These are phyloP conservation scores for Fusarium tricinctum DNA, from an alignment of 2,329 filamentous ascomycete genomes.

Conservation along the genomic window DNA sequence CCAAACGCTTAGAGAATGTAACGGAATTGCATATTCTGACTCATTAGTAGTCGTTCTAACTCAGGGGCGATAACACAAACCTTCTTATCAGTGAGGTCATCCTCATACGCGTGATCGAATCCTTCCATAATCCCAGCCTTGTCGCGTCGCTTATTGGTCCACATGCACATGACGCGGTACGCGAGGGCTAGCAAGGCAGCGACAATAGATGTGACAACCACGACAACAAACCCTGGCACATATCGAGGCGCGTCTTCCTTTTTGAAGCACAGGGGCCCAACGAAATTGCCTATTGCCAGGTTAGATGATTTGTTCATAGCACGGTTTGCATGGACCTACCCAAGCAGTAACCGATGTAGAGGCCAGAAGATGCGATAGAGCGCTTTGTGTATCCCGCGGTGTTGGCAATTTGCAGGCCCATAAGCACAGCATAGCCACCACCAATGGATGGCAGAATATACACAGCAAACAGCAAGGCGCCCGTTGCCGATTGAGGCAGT, in stretches of 20 bases:
- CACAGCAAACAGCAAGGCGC: slow-evolving; percentile 62
- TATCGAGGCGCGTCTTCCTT: slow-evolving; percentile 58
- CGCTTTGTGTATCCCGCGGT: slow-evolving; percentile 67
- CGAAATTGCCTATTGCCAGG: slow-evolving; percentile 54
- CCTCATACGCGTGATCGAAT: slow-evolving; percentile 66
- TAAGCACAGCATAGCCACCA: slow-evolving; percentile 64
- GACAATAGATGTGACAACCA: slow-evolving; percentile 52
- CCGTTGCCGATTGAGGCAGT: slow-evolving; percentile 43
- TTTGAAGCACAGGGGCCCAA: slow-evolving; percentile 60
- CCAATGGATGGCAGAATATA: slow-evolving; percentile 62
- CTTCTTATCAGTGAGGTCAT: slow-evolving; percentile 63
- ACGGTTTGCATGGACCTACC: slow-evolving; percentile 42
- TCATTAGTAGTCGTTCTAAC: background rate
- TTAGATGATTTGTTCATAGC: background rate
- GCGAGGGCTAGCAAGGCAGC: slow-evolving; percentile 56
- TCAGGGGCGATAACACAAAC: background rate
- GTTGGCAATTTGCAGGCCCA: slow-evolving; percentile 59
- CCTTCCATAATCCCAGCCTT: slow-evolving; percentile 59
- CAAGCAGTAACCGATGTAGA: slow-evolving; percentile 66
- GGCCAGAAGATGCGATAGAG: slow-evolving; percentile 61
- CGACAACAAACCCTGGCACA: slow-evolving; percentile 56
- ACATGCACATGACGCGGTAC: slow-evolving; percentile 61
- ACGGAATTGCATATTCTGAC: slow-evolving; percentile 40
- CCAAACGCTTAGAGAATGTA: slow-evolving; percentile 20
- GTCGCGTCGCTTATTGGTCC: slow-evolving; percentile 61